Evolutionary conservation across 2,329 filamentous ascomycete genomes (phyloP).

Genomic region (Zymoseptoria crescenta): DNA sequence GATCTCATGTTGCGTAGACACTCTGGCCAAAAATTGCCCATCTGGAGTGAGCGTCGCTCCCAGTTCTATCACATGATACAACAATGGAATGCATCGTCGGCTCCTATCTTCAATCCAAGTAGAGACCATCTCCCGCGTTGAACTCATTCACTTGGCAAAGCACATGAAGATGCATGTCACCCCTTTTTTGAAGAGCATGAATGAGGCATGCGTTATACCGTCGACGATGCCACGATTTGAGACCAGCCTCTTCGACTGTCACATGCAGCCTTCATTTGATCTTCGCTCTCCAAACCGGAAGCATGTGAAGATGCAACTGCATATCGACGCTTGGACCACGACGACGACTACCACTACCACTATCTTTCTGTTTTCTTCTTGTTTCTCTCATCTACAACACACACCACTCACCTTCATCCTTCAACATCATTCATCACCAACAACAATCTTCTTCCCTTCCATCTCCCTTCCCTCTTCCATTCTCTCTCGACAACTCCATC

Average conservation of each 20-base stretch:
- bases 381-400: neutral
- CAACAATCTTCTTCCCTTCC: neutral
- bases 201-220: too few relatives aligned
- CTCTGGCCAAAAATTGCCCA: too few relatives aligned
- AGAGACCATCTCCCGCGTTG: too few relatives aligned
- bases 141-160: too few relatives aligned
- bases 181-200: too few relatives aligned
- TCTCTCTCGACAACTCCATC: neutral
- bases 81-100: too few relatives aligned
- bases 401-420: neutral
- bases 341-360: neutral
- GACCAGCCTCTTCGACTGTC: too few relatives aligned
- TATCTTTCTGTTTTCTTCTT: neutral
- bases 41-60: too few relatives aligned
- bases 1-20: too few relatives aligned
- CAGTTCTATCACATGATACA: too few relatives aligned
- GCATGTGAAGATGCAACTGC: neutral
- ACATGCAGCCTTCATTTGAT: neutral
- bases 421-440: neutral
- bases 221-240: neutral
- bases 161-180: too few relatives aligned
- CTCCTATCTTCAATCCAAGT: too few relatives aligned
- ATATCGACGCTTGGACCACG: neutral
- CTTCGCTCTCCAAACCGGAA: neutral
- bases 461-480: neutral